Evolutionary conservation across 2,329 filamentous ascomycete genomes (phyloP).

Genomic region (Chalaropsis thielavioides): DNA sequence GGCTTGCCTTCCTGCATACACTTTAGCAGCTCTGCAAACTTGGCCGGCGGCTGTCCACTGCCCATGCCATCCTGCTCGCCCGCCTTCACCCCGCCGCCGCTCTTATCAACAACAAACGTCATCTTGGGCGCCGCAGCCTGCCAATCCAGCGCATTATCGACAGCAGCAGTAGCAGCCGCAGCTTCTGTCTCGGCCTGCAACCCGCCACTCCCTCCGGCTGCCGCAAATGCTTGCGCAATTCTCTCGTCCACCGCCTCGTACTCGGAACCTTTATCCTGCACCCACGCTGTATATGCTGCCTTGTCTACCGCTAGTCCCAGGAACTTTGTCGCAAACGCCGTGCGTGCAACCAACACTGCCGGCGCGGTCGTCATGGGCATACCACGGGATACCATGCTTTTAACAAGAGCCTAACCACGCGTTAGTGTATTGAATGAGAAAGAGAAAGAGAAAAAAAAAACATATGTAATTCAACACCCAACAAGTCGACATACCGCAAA

Average conservation of each 20-base stretch:
- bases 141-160: constrained; percentile 27
- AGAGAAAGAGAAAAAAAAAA: neutral
- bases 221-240: constrained; percentile 23
- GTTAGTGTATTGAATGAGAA: neutral
- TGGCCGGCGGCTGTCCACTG: constrained; percentile 22
- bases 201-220: neutral
- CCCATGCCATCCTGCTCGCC: constrained; percentile 17
- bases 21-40: constrained; percentile 71
- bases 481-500: constrained; percentile 40
- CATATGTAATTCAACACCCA: neutral
- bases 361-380: constrained; percentile 39
- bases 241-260: constrained; percentile 25
- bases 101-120: constrained; percentile 33
- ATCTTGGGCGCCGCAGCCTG: constrained; percentile 36
- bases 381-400: constrained; percentile 31
- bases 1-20: constrained; percentile 70
- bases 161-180: neutral
- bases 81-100: constrained; percentile 15
- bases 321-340: constrained; percentile 48
- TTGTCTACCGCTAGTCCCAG: constrained; percentile 47
- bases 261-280: constrained; percentile 26
- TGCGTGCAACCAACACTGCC: constrained; percentile 34
- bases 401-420: constrained; percentile 16
- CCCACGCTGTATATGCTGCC: constrained; percentile 51
- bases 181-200: constrained; percentile 10